Percentiles rank a stretch among this genome's conserved stretches.
phyloP scores from a whole-genome alignment of 2,329 filamentous ascomycete genomes.

The Aspergillus sp. region DNA sequence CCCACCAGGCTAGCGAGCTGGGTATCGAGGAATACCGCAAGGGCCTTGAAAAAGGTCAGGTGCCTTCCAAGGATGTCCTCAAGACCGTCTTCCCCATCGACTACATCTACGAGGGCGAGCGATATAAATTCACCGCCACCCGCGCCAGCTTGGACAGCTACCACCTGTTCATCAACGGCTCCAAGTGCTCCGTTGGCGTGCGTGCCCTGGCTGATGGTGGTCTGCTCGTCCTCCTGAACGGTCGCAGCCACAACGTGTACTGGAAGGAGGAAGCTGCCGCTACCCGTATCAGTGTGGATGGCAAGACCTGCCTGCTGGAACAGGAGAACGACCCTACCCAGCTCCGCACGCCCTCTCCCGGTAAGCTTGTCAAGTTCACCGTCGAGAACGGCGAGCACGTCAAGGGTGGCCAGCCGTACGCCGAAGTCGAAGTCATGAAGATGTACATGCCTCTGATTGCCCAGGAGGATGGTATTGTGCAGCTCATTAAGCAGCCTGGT shows the following conservation, averaged over 20 bases:
- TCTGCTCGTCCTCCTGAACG: constrained; percentile 80
- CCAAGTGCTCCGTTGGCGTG: constrained; percentile 88
- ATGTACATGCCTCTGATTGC: constrained; percentile 99
- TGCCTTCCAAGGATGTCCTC: constrained; percentile 90
- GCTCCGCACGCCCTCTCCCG: constrained; percentile 85
- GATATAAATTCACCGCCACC: constrained; percentile 98
- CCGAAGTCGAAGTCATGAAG: constrained; percentile 99
- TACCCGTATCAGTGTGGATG: constrained; percentile 90
- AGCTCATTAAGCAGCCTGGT: constrained; percentile 98
- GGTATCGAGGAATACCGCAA: constrained; percentile 81
- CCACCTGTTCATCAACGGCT: constrained; percentile 97
- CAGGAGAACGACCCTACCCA: constrained; percentile 99
- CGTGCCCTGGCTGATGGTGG: constrained; percentile 90
- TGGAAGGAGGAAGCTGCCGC: constrained; percentile 99
- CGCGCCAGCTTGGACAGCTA: constrained; percentile 89
- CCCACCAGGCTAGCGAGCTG: constrained; percentile 85
- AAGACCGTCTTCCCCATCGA: constrained; percentile 97
- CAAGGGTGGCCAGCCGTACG: constrained; percentile 83
- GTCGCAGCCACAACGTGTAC: constrained; percentile 96
- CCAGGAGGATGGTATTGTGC: constrained; percentile 90
- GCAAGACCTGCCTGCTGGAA: constrained; percentile 96
- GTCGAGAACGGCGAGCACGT: constrained; percentile 94
- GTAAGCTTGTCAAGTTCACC: constrained; percentile 96
- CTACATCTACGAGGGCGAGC: constrained; percentile 94
- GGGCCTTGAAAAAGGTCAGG: constrained; percentile 93